These are phyloP conservation scores for Nitzschia palea DNA, from an alignment of 108 stramenopile species.

Conservation along the genomic window DNA sequence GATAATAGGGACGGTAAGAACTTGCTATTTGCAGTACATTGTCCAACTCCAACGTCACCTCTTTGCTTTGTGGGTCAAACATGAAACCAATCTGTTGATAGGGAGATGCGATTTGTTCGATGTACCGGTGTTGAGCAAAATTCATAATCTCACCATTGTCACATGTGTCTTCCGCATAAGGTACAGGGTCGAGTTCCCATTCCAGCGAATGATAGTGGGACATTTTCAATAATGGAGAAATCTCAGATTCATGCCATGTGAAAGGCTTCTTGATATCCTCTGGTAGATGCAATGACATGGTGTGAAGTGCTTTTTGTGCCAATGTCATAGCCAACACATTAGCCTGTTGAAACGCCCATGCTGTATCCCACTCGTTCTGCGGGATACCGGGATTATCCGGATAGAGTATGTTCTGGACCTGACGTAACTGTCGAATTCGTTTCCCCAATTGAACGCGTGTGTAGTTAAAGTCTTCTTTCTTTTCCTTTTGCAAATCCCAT, in stretches of 20 bases:
- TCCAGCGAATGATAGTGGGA: conserved; percentile 20
- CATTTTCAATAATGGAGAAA: neutral
- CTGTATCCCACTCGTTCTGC: conserved; percentile 16
- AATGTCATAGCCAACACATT: conserved; percentile 14
- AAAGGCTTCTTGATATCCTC: too few species aligned
- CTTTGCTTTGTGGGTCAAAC: conserved; percentile 21
- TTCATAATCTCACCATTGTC: conserved; percentile 3
- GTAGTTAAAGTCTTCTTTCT: neutral
- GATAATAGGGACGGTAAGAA: conserved; percentile 77
- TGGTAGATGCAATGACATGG: too few species aligned
- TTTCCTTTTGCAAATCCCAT: neutral
- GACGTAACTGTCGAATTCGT: neutral
- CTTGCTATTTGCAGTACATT: conserved; percentile 66
- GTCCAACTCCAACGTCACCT: conserved; percentile 54
- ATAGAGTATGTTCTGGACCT: conserved; percentile 4
- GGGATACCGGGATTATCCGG: conserved; percentile 6
- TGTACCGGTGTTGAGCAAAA: neutral
- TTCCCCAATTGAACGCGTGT: neutral
- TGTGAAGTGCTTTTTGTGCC: neutral
- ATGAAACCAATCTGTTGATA: conserved; percentile 51
- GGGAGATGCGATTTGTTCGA: conserved; percentile 9
- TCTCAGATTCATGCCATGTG: neutral
- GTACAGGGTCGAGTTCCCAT: conserved; percentile 1
- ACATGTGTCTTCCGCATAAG: conserved; percentile 15
- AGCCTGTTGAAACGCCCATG: conserved; percentile 21